Conservation (phyloP, 768 basidiomycete genomes). For the Tylopilus sp. region DNA sequence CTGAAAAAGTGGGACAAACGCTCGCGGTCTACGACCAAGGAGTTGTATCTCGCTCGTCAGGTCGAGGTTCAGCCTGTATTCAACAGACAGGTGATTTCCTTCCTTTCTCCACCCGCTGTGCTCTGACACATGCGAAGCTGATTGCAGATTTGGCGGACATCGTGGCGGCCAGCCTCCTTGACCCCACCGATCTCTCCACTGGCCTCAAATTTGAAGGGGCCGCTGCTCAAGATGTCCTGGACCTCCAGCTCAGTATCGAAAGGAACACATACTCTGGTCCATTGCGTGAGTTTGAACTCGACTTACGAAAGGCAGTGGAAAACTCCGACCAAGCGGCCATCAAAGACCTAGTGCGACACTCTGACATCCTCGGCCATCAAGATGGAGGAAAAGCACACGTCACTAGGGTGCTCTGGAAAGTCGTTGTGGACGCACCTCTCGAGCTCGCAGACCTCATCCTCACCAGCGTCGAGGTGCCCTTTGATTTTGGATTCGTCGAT, state of each 20-base stretch:
- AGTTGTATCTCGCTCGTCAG: slow-evolving; percentile 92
- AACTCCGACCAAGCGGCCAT: slow-evolving; percentile 58
- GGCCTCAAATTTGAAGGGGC: slow-evolving; percentile 78
- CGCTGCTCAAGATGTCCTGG: slow-evolving; percentile 71
- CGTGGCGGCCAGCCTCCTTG: slow-evolving; percentile 77
- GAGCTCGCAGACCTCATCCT: slow-evolving; percentile 75
- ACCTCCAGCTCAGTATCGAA: slow-evolving; percentile 67
- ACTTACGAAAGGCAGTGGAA: slow-evolving; percentile 74
- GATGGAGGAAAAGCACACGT: slow-evolving; percentile 63
- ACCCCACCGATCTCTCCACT: slow-evolving; percentile 71
- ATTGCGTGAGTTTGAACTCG: slow-evolving; percentile 85
- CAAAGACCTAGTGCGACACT: slow-evolving; percentile 65
- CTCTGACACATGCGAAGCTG: slow-evolving; percentile 48
- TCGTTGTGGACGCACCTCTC: slow-evolving; percentile 74
- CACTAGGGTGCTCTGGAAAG: slow-evolving; percentile 93
- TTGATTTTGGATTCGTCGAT: slow-evolving; percentile 91
- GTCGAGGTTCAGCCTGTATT: slow-evolving; percentile 99
- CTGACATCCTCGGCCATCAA: slow-evolving; percentile 61
- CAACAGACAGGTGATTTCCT: slow-evolving; percentile 75
- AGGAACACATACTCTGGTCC: slow-evolving; percentile 62
- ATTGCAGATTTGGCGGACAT: slow-evolving; percentile 95
- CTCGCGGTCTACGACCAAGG: slow-evolving; percentile 92
- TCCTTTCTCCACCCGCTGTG: neutral
- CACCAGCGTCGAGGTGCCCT: slow-evolving; percentile 57
- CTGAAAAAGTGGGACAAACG: slow-evolving; percentile 99